Evolutionary conservation across 2,329 filamentous ascomycete genomes (phyloP).

Genomic region (Cordyceps militaris): DNA sequence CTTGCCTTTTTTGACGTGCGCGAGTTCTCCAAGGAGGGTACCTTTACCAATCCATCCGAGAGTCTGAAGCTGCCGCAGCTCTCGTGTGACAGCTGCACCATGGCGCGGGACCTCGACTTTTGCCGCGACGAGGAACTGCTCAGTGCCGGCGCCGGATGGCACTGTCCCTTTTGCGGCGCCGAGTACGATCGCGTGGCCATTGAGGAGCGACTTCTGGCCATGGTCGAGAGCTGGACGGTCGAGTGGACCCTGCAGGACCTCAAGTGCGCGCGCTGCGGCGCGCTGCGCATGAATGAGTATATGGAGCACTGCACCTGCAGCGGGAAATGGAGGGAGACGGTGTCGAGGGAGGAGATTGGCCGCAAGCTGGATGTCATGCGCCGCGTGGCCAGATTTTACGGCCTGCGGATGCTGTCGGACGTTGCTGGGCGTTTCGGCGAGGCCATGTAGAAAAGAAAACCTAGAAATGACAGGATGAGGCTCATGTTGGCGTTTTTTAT

Average conservation of each 20-base stretch:
- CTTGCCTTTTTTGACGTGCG: constrained; percentile 86
- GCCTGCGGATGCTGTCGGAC: constrained; percentile 69
- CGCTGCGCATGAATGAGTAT: constrained; percentile 81
- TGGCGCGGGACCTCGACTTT: constrained; percentile 81
- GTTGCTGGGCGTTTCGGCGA: constrained; percentile 60
- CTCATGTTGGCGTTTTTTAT: constrained; percentile 7
- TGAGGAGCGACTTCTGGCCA: constrained; percentile 73
- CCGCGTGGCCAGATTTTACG: constrained; percentile 72
- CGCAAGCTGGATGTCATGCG: constrained; percentile 61
- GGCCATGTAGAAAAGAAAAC: constrained; percentile 30
- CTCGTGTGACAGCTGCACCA: constrained; percentile 84
- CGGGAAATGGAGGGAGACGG: constrained; percentile 71
- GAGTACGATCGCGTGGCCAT: constrained; percentile 73
- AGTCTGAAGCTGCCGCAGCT: constrained; percentile 67
- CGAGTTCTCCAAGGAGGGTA: constrained; percentile 84
- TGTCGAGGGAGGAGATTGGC: constrained; percentile 59
- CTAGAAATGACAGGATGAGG: constrained; percentile 5
- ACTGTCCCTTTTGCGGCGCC: constrained; percentile 66
- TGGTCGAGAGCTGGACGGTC: constrained; percentile 66
- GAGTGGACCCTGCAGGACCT: constrained; percentile 88
- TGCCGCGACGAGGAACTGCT: constrained; percentile 83
- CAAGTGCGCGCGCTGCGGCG: constrained; percentile 65
- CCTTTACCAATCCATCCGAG: constrained; percentile 78
- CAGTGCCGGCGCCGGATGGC: constrained; percentile 51
- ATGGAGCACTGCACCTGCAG: constrained; percentile 95